Conservation (phyloP, 129 eudicot genomes). For the Pseudognaphalium luteoalbum region DNA sequence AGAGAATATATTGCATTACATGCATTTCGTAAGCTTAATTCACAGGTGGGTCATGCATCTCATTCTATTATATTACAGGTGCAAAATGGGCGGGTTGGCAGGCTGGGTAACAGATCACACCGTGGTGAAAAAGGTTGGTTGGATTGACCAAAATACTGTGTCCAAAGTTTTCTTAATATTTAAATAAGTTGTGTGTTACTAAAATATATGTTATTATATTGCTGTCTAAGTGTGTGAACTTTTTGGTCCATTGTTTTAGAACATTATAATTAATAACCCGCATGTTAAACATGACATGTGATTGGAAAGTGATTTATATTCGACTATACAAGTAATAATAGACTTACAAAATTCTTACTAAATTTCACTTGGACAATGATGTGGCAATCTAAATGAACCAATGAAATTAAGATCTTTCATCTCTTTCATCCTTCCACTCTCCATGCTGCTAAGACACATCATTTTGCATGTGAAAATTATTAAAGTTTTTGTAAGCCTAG, state of each 20-base stretch:
- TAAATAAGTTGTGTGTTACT: background rate
- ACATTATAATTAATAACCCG: background rate
- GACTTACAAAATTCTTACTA: background rate
- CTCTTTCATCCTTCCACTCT: background rate
- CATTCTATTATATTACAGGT: background rate
- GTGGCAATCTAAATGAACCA: background rate
- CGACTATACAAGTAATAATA: background rate
- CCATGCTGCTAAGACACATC: background rate
- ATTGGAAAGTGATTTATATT: background rate
- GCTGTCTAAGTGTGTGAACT: background rate
- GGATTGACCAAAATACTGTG: background rate
- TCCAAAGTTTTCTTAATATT: background rate
- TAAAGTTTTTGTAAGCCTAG: background rate
- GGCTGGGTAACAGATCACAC: background rate
- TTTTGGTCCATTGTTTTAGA: background rate
- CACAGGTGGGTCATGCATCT: constrained; percentile 54
- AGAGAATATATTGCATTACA: constrained; percentile 91
- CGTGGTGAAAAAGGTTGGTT: background rate
- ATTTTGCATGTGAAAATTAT: background rate
- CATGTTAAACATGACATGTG: background rate
- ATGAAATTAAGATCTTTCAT: background rate
- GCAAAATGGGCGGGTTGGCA: background rate
- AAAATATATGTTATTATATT: no score
- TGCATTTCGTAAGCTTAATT: constrained; percentile 90
- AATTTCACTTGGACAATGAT: background rate